Percentiles rank a stretch among this genome's conserved stretches.
Conservation (phyloP, 2,329 filamentous ascomycete species). For the Talaromyces marneffei region DNA sequence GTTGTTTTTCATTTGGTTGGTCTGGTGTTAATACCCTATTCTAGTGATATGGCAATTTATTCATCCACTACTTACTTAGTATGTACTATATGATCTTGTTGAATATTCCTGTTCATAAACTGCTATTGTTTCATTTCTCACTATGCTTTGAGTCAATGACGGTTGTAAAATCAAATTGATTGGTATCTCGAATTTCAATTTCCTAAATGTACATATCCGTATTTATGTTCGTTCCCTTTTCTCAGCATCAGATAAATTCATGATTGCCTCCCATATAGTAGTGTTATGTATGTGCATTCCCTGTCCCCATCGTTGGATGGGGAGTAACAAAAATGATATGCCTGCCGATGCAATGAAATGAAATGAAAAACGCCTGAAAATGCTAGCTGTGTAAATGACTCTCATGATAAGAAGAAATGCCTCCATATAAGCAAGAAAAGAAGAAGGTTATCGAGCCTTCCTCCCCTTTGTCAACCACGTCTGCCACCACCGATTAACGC, state of each 20-base stretch:
- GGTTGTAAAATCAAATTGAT: too few relatives aligned
- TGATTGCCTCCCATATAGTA: background rate
- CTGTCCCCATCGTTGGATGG: background rate
- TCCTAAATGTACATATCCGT: background rate
- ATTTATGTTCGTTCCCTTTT: background rate
- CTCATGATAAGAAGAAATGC: background rate
- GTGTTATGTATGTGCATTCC: background rate
- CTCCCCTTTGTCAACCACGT: constrained; percentile 44
- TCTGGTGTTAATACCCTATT: background rate
- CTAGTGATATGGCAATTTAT: background rate
- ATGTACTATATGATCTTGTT: too few relatives aligned
- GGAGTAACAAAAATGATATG: background rate
- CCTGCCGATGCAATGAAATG: background rate
- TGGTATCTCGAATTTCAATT: background rate
- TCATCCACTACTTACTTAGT: background rate
- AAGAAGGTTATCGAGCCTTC: constrained; percentile 15
- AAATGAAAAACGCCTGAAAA: background rate
- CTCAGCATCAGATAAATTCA: background rate
- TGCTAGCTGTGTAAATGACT: background rate
- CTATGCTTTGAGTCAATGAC: too few relatives aligned
- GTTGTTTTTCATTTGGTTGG: background rate
- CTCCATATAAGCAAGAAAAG: background rate
- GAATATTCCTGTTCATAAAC: too few relatives aligned
- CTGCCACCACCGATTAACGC: constrained; percentile 57
- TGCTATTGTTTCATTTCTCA: too few relatives aligned